Evolutionary conservation across 1,284 basidiomycete genomes (phyloP).

Genomic region (Ceratobasidium papillatum): DNA sequence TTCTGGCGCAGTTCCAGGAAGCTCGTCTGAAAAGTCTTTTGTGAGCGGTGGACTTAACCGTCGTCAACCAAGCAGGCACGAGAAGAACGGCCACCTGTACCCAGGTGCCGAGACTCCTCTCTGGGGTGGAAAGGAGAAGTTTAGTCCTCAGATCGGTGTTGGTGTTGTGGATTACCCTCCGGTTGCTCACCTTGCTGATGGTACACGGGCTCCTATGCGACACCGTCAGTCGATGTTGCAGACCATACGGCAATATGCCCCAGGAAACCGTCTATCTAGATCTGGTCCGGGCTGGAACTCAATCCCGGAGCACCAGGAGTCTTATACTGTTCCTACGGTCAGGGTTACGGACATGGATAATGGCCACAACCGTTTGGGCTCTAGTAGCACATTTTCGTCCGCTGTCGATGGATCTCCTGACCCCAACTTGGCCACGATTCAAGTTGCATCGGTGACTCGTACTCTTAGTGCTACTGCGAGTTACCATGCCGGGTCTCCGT

Average conservation of each 20-base stretch:
- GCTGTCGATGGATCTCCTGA: constrained; percentile 23
- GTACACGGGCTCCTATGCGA: background rate
- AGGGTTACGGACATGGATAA: constrained; percentile 33
- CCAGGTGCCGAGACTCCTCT: constrained; percentile 12
- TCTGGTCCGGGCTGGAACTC: constrained; percentile 12
- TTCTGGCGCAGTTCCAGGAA: constrained; percentile 8
- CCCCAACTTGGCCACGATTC: constrained; percentile 34
- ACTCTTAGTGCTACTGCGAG: constrained; percentile 23
- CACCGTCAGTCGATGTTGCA: constrained; percentile 23
- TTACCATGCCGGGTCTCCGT: constrained; percentile 10
- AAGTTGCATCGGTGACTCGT: constrained; percentile 35
- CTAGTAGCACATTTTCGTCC: constrained; percentile 25
- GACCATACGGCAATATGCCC: constrained; percentile 7
- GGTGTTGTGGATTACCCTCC: constrained; percentile 19
- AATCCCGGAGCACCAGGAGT: background rate
- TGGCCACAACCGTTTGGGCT: constrained; percentile 19
- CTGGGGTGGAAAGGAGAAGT: constrained; percentile 37
- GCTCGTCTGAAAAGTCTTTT: constrained; percentile 31
- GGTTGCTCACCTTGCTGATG: constrained; percentile 6
- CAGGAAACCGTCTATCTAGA: constrained; percentile 26
- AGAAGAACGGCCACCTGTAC: constrained; percentile 14
- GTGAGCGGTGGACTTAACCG: constrained; percentile 31
- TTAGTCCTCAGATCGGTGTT: constrained; percentile 16
- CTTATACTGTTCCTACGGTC: constrained; percentile 10
- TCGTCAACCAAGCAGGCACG: background rate